A percentile compares a stretch with the other conserved stretches of the same genome.
Conservation (phyloP, 1,284 basidiomycete genomes). For the Ceratobasidium theobromae region DNA sequence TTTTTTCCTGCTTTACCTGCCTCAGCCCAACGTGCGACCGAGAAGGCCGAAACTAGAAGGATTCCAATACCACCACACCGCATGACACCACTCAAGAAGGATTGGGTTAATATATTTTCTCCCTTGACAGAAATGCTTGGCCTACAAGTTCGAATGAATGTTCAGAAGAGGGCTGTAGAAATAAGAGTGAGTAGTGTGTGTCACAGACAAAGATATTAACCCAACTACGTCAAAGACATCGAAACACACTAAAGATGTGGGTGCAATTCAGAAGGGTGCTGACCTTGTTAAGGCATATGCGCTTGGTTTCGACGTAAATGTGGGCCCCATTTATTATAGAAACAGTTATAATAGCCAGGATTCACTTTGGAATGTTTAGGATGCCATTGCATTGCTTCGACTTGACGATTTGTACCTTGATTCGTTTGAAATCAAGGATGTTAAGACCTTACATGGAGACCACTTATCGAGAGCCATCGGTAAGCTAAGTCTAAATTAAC, state of each 20-base stretch:
- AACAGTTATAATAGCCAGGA: not conserved
- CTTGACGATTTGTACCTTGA: conserved; percentile 97
- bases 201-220: not conserved
- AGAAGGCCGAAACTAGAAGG: conserved; percentile 78
- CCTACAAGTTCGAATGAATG: conserved; percentile 68
- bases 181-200: conserved; percentile 68
- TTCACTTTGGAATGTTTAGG: conserved; percentile 53
- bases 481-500: conserved; percentile 39
- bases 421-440: conserved; percentile 98
- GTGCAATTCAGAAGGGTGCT: conserved; percentile 94
- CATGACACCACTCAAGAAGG: conserved; percentile 95
- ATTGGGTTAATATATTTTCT: conserved; percentile 97
- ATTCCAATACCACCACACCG: conserved; percentile 94
- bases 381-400: conserved; percentile 91
- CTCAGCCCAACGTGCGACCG: conserved; percentile 54
- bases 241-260: conserved; percentile 88
- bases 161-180: conserved; percentile 64
- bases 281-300: conserved; percentile 97
- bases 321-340: conserved; percentile 45
- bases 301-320: conserved; percentile 91
- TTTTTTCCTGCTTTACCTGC: conserved; percentile 65
- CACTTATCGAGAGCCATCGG: conserved; percentile 96
- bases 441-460: conserved; percentile 96
- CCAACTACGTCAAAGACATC: conserved; percentile 66
- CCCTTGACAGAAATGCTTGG: conserved; percentile 94